A percentile compares a stretch with the other conserved stretches of the same genome.
Conservation (phyloP, 345 rosid genomes). For the Rhizophora mangle region DNA sequence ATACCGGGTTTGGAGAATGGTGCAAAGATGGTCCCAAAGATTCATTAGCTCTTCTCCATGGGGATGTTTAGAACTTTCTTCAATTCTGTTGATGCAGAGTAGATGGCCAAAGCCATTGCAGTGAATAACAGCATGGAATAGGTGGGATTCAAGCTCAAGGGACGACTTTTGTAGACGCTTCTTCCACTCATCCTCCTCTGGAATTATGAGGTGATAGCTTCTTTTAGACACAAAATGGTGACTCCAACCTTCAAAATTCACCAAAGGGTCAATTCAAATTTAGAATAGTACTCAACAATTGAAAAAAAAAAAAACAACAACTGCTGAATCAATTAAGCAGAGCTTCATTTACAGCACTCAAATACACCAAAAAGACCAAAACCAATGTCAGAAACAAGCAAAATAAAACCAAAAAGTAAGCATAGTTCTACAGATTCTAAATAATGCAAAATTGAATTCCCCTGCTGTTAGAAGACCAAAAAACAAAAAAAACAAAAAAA, state of each 20-base stretch:
- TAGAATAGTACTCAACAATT: neutral
- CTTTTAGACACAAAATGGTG: constrained; percentile 58
- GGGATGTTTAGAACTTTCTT: constrained; percentile 20
- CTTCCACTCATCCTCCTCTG: constrained; percentile 37
- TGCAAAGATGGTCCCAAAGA: constrained; percentile 52
- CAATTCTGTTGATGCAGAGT: constrained; percentile 34
- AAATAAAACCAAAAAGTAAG: too few species aligned
- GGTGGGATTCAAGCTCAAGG: constrained; percentile 30
- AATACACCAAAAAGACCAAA: too few species aligned
- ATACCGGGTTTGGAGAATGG: constrained; percentile 43
- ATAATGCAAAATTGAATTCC: too few species aligned
- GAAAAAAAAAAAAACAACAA: too few species aligned
- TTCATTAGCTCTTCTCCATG: constrained; percentile 43
- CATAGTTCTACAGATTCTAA: neutral
- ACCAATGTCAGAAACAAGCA: too few species aligned
- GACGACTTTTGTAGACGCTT: constrained; percentile 25
- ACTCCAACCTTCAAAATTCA: constrained; percentile 45
- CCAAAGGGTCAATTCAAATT: neutral
- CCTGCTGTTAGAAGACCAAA: too few species aligned
- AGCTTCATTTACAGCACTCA: too few species aligned
- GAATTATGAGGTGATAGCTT: constrained; percentile 52
- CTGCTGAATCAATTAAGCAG: too few species aligned
- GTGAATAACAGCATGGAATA: constrained; percentile 52
- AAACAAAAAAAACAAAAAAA: too few species aligned
- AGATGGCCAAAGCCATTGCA: constrained; percentile 71